Evolutionary conservation across 2,329 filamentous ascomycete species (phyloP), one percentile per base, ranked within the genome.

Genomic region (Lecanicillium sp.): DNA sequence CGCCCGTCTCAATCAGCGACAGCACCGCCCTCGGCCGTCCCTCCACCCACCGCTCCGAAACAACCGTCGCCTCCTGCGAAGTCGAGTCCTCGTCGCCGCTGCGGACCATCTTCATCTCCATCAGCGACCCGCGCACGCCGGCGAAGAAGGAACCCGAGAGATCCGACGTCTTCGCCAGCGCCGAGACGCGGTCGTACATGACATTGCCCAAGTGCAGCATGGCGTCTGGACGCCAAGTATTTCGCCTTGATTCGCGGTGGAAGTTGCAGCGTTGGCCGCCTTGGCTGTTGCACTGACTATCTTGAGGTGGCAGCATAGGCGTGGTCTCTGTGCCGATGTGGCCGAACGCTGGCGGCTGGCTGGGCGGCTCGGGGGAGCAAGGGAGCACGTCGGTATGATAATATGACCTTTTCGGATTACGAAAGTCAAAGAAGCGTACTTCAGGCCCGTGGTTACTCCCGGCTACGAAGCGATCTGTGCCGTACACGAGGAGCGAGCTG

Each of bases 361-460:
- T 58, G 0, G 71, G 69, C 5, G 41, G 41, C 4, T 51, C 44
- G 6, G 38, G 42, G 5, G 62, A 58, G 48, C 73, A 77, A 0
- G 69, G 60, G 10, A 74, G 56, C 4, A 61, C 66, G 4, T 62
- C 57, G 3, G 68, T 69, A 54, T 76, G 65, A 39, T 66, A 55
- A 45, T 77, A 77, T 3, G 55, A 46, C 44, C 59, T 27, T 13
- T 55, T 68, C 0, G 64, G 53, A 56, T 66, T 70, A 10, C 73
- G 70, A 39, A 73, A 72, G 57, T 77, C 73, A 42, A 76, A 77
- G 22, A 75, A 52, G 37, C 71, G 68, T 39, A 77, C 44, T 9
- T 61, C 58, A 0, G 64, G 56, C 4, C 59, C 58, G 13, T 58
- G 56, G 27, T 65, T 66, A 46, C 64, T 69, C 3, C 71, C 72